Conservation (phyloP, 1,139 yeast genomes). For the Meyerozyma elateridarum region DNA sequence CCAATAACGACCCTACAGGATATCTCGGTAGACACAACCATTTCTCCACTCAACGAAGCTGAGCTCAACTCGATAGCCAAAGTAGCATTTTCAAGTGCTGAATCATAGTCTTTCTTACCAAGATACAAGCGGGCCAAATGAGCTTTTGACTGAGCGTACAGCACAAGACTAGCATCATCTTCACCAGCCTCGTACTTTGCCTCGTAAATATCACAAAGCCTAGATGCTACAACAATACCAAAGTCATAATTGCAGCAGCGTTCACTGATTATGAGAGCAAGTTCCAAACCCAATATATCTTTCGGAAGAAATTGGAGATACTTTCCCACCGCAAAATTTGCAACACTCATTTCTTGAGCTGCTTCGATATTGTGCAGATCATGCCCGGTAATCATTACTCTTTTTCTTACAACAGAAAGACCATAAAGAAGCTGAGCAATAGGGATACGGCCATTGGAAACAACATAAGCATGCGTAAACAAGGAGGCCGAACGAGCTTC, state of each 20-base stretch:
- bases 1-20: slow-evolving; percentile 72
- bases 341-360: slow-evolving; percentile 62
- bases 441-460: slow-evolving; percentile 73
- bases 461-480: slow-evolving; percentile 71
- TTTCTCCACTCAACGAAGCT: slow-evolving; percentile 7
- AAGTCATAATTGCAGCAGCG: slow-evolving; percentile 57
- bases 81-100: slow-evolving; percentile 60
- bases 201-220: slow-evolving; percentile 51
- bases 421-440: slow-evolving; percentile 72
- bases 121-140: slow-evolving; percentile 68
- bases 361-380: slow-evolving; percentile 53
- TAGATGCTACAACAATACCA: slow-evolving; percentile 47
- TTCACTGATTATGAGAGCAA: slow-evolving; percentile 62
- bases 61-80: slow-evolving; percentile 45
- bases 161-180: slow-evolving; percentile 39
- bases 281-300: slow-evolving; percentile 56
- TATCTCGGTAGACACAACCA: slow-evolving; percentile 23
- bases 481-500: slow-evolving; percentile 45
- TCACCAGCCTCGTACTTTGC: slow-evolving; percentile 54
- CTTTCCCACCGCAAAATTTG: slow-evolving; percentile 68
- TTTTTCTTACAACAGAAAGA: slow-evolving; percentile 45
- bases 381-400: slow-evolving; percentile 30
- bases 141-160: slow-evolving; percentile 57
- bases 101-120: slow-evolving; percentile 51
- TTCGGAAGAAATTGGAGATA: slow-evolving; percentile 65